Evolutionary conservation across 768 basidiomycete species (phyloP).

Genomic region (Tulasnella sp.): DNA sequence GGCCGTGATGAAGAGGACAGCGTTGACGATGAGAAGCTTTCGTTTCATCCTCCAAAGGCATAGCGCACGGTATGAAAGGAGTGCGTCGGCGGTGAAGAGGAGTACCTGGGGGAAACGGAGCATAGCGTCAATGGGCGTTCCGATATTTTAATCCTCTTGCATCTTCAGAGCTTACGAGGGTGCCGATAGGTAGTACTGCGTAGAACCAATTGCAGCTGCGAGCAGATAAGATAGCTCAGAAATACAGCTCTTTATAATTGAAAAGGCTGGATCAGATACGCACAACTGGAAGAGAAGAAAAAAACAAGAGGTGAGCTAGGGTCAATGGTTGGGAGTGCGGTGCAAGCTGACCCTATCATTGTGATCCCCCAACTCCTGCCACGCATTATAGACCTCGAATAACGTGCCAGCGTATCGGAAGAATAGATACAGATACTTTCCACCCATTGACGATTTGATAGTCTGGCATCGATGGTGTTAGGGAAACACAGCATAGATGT

Average conservation of each 20-base stretch:
- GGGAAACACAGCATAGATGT: not conserved
- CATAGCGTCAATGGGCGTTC: not conserved
- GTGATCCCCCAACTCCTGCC: not conserved
- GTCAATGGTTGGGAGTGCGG: not conserved
- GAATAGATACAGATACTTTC: slow-evolving; percentile 6
- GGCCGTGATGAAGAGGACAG: not conserved
- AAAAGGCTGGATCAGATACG: not conserved
- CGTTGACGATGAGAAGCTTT: slow-evolving; percentile 1
- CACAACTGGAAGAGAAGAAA: not conserved
- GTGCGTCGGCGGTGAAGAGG: slow-evolving; percentile 1
- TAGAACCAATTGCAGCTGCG: not conserved
- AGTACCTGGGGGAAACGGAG: too few relatives aligned
- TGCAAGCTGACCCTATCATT: not conserved
- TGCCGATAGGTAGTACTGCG: slow-evolving; percentile 8
- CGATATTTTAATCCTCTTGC: not conserved
- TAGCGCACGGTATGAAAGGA: slow-evolving; percentile 7
- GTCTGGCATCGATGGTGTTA: not conserved
- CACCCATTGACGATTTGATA: slow-evolving; percentile 5
- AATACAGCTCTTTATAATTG: too few relatives aligned
- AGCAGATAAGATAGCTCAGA: not conserved
- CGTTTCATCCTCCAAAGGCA: slow-evolving; percentile 13
- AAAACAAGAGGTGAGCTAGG: not conserved
- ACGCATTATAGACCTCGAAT: slow-evolving; percentile 5
- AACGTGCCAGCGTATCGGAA: slow-evolving; percentile 6
- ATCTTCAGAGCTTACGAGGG: not conserved